These are phyloP conservation scores for Eucalyptus cloeziana DNA, from an alignment of 345 rosid species.

Conservation along the genomic window DNA sequence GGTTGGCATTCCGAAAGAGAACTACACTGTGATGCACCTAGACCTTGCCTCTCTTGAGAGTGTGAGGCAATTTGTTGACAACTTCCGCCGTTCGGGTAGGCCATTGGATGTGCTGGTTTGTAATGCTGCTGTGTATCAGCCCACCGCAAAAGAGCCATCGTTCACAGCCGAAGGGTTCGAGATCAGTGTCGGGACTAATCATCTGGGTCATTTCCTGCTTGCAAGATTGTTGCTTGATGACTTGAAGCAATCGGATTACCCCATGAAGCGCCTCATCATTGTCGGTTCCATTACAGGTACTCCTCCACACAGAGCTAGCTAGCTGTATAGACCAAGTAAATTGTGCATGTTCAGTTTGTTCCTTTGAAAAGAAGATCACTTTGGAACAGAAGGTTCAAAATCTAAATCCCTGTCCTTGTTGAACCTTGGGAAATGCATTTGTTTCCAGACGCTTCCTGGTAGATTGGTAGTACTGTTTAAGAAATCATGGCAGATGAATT, in stretches of 20 bases:
- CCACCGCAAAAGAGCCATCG: slow-evolving; percentile 85
- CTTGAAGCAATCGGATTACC: slow-evolving; percentile 68
- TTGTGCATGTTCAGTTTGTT: background rate
- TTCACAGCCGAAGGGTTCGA: slow-evolving; percentile 97
- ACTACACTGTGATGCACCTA: slow-evolving; percentile 84
- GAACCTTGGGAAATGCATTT: background rate
- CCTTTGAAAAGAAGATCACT: background rate
- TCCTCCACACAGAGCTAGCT: background rate
- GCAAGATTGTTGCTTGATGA: slow-evolving; percentile 77
- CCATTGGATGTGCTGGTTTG: slow-evolving; percentile 87
- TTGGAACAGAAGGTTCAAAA: background rate
- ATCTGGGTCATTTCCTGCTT: slow-evolving; percentile 87
- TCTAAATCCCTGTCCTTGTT: background rate
- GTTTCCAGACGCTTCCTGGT: background rate
- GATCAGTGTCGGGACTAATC: slow-evolving; percentile 91
- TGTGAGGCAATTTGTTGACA: slow-evolving; percentile 75
- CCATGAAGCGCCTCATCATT: slow-evolving; percentile 75
- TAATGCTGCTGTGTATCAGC: slow-evolving; percentile 88
- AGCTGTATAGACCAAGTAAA: background rate
- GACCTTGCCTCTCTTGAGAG: slow-evolving; percentile 93
- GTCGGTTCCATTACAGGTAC: slow-evolving; percentile 95
- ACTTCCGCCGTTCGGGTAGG: slow-evolving; percentile 45
- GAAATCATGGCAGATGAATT: background rate
- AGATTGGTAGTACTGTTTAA: background rate
- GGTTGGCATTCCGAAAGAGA: slow-evolving; percentile 64